phyloP scores from a whole-genome alignment of 495 filamentous ascomycete species.

The Lentithecium fluviatile region DNA sequence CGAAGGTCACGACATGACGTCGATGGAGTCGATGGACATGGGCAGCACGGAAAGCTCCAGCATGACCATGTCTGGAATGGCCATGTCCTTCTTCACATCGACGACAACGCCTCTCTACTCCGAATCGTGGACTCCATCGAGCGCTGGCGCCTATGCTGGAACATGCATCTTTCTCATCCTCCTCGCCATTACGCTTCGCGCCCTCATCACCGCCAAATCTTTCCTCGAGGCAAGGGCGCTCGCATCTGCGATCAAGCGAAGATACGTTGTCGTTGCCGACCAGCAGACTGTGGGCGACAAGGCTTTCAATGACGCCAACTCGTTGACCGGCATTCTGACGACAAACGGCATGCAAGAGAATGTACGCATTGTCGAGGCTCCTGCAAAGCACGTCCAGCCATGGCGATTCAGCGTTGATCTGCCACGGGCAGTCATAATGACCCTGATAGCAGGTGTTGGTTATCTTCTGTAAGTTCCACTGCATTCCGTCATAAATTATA shows the following conservation, averaged over 20 bases:
- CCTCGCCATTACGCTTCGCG: constrained; percentile 66
- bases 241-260: constrained; percentile 63
- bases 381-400: constrained; percentile 52
- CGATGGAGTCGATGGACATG: constrained; percentile 10
- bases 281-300: constrained; percentile 57
- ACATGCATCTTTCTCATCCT: constrained; percentile 85
- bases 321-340: constrained; percentile 57
- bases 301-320: constrained; percentile 51
- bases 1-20: constrained; percentile 20
- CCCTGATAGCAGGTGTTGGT: constrained; percentile 68
- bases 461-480: constrained; percentile 80
- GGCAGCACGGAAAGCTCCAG: constrained; percentile 15
- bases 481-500: background rate
- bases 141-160: constrained; percentile 68
- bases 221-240: constrained; percentile 59
- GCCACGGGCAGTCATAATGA: constrained; percentile 65
- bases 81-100: constrained; percentile 59
- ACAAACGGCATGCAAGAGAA: constrained; percentile 72
- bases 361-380: constrained; percentile 64
- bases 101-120: constrained; percentile 74
- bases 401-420: constrained; percentile 81
- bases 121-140: constrained; percentile 66
- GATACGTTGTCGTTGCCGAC: constrained; percentile 73
- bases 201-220: constrained; percentile 64
- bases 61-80: constrained; percentile 32